A percentile compares a stretch with the other conserved stretches of the same genome.
These are phyloP conservation scores for Lepidium aucheri DNA, from an alignment of 345 rosid genomes.

Conservation along the genomic window DNA sequence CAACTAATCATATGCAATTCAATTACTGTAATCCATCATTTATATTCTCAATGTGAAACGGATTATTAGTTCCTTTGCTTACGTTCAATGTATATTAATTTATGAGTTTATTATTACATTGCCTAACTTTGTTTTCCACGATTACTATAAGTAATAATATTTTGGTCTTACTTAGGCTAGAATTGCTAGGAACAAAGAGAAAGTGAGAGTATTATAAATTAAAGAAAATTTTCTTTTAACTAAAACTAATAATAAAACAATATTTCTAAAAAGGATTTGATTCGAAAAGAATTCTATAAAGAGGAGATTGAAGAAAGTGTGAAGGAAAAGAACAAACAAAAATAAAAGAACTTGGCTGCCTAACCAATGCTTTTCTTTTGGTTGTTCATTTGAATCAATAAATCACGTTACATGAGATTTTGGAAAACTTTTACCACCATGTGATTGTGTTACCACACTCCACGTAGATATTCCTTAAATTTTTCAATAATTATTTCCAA, in stretches of 20 bases:
- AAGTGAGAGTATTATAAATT: background rate
- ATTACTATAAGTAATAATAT: background rate
- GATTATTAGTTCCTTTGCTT: background rate
- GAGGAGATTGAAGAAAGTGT: slow-evolving; percentile 7
- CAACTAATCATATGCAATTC: background rate
- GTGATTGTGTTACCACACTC: slow-evolving; percentile 1
- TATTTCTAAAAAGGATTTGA: background rate
- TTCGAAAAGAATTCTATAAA: slow-evolving; percentile 16
- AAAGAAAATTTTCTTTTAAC: background rate
- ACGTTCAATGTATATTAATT: background rate
- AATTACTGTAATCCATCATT: background rate
- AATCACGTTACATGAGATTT: slow-evolving; percentile 4
- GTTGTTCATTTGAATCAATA: background rate
- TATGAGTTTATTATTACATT: background rate
- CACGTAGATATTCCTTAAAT: background rate
- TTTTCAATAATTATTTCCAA: background rate
- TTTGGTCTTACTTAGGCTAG: slow-evolving; percentile 20
- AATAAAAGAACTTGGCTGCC: slow-evolving; percentile 28
- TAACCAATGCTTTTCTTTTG: slow-evolving; percentile 30
- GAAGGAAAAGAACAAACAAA: slow-evolving; percentile 18
- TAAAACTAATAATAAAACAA: background rate
- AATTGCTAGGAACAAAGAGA: slow-evolving; percentile 1
- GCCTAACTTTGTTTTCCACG: background rate
- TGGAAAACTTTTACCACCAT: background rate
- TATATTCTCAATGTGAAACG: slow-evolving; percentile 5